Conservation (phyloP, 2,329 filamentous ascomycete species). For the Pestalotiopsis fici region DNA sequence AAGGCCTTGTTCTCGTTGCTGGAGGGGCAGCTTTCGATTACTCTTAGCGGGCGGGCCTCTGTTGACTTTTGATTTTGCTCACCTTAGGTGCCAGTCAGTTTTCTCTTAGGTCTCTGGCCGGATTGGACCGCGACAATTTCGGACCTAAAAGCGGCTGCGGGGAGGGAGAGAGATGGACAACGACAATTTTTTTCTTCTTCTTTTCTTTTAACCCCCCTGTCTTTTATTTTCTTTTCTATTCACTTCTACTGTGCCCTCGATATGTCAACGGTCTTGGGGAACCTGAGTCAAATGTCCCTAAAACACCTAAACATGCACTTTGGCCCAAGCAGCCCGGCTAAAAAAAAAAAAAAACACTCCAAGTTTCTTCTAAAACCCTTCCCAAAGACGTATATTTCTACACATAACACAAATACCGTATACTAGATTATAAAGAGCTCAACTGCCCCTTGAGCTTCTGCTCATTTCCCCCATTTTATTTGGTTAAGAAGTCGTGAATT, state of each 20-base stretch:
- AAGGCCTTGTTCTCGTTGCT: slow-evolving; percentile 5
- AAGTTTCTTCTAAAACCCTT: too few relatives aligned
- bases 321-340: too few relatives aligned
- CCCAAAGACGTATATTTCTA: too few relatives aligned
- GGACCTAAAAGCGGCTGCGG: neutral
- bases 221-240: slow-evolving; percentile 21
- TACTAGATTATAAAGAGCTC: too few relatives aligned
- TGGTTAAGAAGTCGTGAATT: too few relatives aligned
- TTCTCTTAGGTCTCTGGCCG: neutral
- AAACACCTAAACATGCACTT: neutral
- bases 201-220: neutral
- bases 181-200: neutral
- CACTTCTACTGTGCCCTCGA: neutral
- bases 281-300: neutral
- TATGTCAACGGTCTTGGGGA: neutral
- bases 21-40: slow-evolving; percentile 4
- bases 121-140: neutral
- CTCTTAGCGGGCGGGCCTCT: slow-evolving; percentile 3
- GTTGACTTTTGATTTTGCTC: neutral
- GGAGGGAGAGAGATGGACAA: neutral
- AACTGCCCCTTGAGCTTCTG: too few relatives aligned
- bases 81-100: neutral
- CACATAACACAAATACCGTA: too few relatives aligned
- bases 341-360: too few relatives aligned
- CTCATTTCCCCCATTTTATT: too few relatives aligned